Evolutionary conservation across 2,329 filamentous ascomycete species (phyloP).

Genomic region (Thermomyces lanuginosus): DNA sequence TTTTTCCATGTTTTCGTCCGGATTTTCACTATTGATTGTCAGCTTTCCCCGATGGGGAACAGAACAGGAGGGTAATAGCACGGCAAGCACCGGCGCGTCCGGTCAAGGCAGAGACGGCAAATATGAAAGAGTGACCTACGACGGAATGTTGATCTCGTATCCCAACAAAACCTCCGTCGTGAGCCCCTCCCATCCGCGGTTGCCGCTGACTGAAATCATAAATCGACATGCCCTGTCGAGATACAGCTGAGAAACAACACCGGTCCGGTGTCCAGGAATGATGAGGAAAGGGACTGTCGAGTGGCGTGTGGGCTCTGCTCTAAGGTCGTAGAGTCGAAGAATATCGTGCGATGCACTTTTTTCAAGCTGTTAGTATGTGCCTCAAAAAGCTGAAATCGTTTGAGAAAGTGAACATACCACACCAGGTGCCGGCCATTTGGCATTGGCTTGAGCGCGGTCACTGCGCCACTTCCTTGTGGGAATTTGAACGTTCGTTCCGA

Average conservation of each 20-base stretch:
- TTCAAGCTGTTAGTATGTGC: conserved; percentile 4
- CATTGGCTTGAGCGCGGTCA: conserved; percentile 81
- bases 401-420: conserved; percentile 39
- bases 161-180: conserved; percentile 82
- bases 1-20: too few relatives aligned
- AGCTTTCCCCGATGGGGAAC: too few relatives aligned
- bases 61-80: too few relatives aligned
- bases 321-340: conserved; percentile 76
- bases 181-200: conserved; percentile 83
- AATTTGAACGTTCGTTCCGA: conserved; percentile 73
- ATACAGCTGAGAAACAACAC: conserved; percentile 72
- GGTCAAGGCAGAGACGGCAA: too few relatives aligned
- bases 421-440: conserved; percentile 81
- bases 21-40: too few relatives aligned
- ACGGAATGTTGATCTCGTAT: conserved; percentile 75
- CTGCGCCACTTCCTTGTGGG: conserved; percentile 71
- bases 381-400: neutral
- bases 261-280: conserved; percentile 75
- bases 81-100: too few relatives aligned
- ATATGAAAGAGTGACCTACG: too few relatives aligned
- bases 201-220: conserved; percentile 84
- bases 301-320: conserved; percentile 50
- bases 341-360: conserved; percentile 91
- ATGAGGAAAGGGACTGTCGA: conserved; percentile 89
- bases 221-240: conserved; percentile 77